Conservation (phyloP, 441 rosid genomes). For the Mallotus repandus region DNA sequence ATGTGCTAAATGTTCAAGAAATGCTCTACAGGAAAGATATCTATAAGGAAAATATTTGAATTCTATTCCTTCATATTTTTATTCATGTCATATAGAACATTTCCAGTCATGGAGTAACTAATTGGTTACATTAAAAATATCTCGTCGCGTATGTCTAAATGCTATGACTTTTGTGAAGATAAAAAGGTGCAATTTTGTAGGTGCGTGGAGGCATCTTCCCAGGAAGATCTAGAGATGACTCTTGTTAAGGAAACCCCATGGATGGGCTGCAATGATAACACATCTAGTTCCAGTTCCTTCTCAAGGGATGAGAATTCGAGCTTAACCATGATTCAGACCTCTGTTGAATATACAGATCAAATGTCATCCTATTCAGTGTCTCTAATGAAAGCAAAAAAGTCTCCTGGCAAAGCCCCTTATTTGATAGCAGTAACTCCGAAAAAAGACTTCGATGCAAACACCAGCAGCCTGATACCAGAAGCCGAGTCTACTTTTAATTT, state of each 20-base stretch:
- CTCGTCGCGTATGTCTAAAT: not conserved
- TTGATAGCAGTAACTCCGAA: conserved; percentile 45
- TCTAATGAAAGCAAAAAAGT: conserved; percentile 35
- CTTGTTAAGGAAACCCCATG: conserved; percentile 60
- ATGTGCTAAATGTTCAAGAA: not conserved
- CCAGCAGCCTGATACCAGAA: conserved; percentile 43
- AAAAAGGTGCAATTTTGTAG: conserved; percentile 41
- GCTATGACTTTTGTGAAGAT: not conserved
- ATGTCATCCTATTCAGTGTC: conserved; percentile 38
- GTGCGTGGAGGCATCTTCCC: conserved; percentile 38
- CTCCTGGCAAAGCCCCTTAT: conserved; percentile 33
- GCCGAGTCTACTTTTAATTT: conserved; percentile 49
- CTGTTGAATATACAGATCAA: conserved; percentile 47
- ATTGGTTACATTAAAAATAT: not conserved
- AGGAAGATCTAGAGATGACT: conserved; percentile 57
- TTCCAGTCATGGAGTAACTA: not conserved
- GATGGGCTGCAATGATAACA: conserved; percentile 33
- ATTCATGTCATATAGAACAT: not conserved
- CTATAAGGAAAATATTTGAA: not conserved
- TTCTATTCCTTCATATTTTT: not conserved
- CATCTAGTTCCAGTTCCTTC: conserved; percentile 50
- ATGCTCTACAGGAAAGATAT: not conserved
- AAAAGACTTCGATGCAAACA: conserved; percentile 36
- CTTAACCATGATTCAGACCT: conserved; percentile 53
- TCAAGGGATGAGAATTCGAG: conserved; percentile 47